phyloP scores from a whole-genome alignment of 2,329 filamentous ascomycete genomes.

The Thelonectria discophora region DNA sequence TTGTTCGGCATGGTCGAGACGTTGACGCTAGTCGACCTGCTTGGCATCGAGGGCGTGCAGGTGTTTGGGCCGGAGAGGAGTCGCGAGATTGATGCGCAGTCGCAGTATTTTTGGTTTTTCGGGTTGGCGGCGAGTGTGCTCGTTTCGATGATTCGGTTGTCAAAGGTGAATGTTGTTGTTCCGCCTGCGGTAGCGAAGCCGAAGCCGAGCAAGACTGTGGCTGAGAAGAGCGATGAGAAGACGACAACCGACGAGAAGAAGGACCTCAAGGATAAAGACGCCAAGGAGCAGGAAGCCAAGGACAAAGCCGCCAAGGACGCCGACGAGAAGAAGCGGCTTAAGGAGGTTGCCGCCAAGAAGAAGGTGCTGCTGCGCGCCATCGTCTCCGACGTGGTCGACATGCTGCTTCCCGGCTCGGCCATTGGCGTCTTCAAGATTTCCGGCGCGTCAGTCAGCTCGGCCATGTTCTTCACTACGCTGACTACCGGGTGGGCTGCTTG shows the following conservation, averaged over 20 bases:
- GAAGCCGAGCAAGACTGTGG: slow-evolving; percentile 15
- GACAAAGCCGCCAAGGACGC: slow-evolving; percentile 34
- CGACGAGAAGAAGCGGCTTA: slow-evolving; percentile 49
- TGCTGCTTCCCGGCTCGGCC: slow-evolving; percentile 67
- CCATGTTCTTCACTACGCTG: slow-evolving; percentile 69
- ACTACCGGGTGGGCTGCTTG: slow-evolving; percentile 70
- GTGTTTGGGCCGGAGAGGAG: slow-evolving; percentile 62
- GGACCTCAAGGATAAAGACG: slow-evolving; percentile 26
- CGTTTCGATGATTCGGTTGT: slow-evolving; percentile 53
- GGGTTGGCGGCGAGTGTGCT: slow-evolving; percentile 63
- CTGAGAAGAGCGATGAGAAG: slow-evolving; percentile 28
- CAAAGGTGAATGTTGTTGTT: slow-evolving; percentile 42
- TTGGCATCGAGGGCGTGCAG: slow-evolving; percentile 54
- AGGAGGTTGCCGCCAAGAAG: slow-evolving; percentile 45
- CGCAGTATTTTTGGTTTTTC: slow-evolving; percentile 76
- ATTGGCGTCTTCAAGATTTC: slow-evolving; percentile 68
- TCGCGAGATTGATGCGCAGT: slow-evolving; percentile 62
- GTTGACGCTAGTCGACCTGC: slow-evolving; percentile 65
- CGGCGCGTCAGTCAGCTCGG: slow-evolving; percentile 62
- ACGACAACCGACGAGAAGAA: slow-evolving; percentile 20
- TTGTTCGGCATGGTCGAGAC: slow-evolving; percentile 75
- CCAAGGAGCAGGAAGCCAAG: slow-evolving; percentile 23
- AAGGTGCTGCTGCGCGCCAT: slow-evolving; percentile 57
- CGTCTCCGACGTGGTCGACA: slow-evolving; percentile 67
- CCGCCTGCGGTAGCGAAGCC: background rate